These are phyloP conservation scores for Mycothermus thermophilus DNA, from an alignment of 495 filamentous ascomycete genomes.

Conservation along the genomic window DNA sequence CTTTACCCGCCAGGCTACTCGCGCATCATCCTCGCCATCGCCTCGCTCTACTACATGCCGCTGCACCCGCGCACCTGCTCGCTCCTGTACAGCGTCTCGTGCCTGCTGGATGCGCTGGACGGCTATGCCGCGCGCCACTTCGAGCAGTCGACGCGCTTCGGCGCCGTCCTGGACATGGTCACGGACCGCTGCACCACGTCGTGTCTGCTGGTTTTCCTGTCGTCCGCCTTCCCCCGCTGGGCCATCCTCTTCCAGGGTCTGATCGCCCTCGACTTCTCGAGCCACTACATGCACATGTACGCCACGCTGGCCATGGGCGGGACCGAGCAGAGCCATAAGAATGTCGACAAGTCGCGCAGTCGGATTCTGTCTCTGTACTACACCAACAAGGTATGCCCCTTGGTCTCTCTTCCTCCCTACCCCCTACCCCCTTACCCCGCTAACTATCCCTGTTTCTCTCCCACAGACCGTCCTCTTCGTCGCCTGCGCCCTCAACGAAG, in stretches of 20 bases:
- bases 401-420: background rate
- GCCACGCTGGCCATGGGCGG: conserved; percentile 76
- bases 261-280: conserved; percentile 82
- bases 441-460: background rate
- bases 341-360: conserved; percentile 62
- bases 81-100: conserved; percentile 79
- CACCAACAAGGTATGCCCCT: conserved; percentile 66
- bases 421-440: conserved; percentile 3
- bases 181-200: conserved; percentile 82
- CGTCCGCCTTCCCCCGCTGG: conserved; percentile 85
- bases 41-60: conserved; percentile 96
- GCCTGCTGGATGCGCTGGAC: conserved; percentile 86
- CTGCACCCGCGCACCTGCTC: conserved; percentile 91
- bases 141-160: conserved; percentile 84
- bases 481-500: conserved; percentile 80
- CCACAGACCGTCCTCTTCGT: conserved; percentile 75
- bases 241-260: conserved; percentile 83
- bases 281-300: conserved; percentile 98
- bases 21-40: conserved; percentile 76
- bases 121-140: conserved; percentile 80
- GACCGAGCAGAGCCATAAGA: conserved; percentile 75
- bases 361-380: conserved; percentile 90
- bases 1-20: conserved; percentile 69
- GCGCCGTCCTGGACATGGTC: conserved; percentile 95
- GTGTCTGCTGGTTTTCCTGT: conserved; percentile 84